Evolutionary conservation across 345 rosid species (phyloP), one percentile per base, ranked within the genome.

Genomic region (Nephelium lappaceum): DNA sequence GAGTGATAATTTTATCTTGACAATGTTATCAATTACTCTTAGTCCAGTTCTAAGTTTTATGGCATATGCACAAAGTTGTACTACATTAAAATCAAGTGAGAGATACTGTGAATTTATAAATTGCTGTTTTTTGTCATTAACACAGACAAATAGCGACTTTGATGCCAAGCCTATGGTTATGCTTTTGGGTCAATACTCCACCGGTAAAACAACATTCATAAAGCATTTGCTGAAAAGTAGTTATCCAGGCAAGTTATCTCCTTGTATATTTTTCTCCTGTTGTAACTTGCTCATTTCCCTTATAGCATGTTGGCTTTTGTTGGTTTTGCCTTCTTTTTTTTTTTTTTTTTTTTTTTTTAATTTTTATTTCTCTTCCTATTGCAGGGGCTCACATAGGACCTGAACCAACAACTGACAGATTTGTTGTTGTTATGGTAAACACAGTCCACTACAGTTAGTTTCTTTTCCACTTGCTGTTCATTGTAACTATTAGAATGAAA

Each of bases 321-420:
- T 38, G 42, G 42, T 55, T 47, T 67, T 41, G 6, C 69, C 71
- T 31, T 24, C n/a, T 43, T 27, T 31, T 25, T 41, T 55, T 31
- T 71, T 53, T 45, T n/a, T n/a, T n/a, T n/a, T n/a, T n/a, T n/a
- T n/a, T n/a, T n/a, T n/a, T n/a, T n/a, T n/a, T n/a, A n/a, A n/a
- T n/a, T n/a, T n/a, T n/a, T n/a, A n/a, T n/a, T n/a, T n/a, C 60
- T 39, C 51, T 38, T 85, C 23, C n/a, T 79, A 23, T 77, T 41
- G 31, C 93, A 96, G 99, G 99, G 81, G 95, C 98, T 75, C 98
- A 96, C 81, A 93, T 93, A 85, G 98, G 98, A 83, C 98, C 99
- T 57, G 99, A 96, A 75, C 99, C 99, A 19, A 96, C 98, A 5
- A 96, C 98, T 10, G 99, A 96, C 85, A 90, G 98, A 92, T 96